Evolutionary conservation across 2,329 filamentous ascomycete species (phyloP).

Genomic region (Coniochaeta sp.): DNA sequence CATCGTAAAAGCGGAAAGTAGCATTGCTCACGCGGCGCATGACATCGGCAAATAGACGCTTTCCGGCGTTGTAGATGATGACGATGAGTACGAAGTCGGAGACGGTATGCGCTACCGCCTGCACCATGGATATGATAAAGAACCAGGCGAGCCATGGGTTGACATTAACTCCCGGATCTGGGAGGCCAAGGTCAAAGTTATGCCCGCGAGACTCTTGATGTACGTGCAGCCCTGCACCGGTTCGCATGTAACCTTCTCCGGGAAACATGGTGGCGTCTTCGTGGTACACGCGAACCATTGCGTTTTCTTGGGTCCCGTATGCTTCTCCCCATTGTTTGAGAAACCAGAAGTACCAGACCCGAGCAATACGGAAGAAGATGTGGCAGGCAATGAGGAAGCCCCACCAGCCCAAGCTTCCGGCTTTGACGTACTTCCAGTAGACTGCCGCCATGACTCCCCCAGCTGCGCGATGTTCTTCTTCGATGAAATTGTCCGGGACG

Average conservation of each 20-base stretch:
- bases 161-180: slow-evolving; percentile 59
- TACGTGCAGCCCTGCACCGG: neutral
- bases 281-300: neutral
- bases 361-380: slow-evolving; percentile 52
- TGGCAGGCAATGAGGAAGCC: slow-evolving; percentile 54
- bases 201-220: slow-evolving; percentile 11
- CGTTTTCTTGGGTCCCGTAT: slow-evolving; percentile 36
- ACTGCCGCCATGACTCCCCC: slow-evolving; percentile 69
- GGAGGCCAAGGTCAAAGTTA: slow-evolving; percentile 38
- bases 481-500: slow-evolving; percentile 67
- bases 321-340: slow-evolving; percentile 82
- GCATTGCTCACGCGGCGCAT: slow-evolving; percentile 69
- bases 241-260: neutral
- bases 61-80: slow-evolving; percentile 75
- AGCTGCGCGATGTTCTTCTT: slow-evolving; percentile 66
- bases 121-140: slow-evolving; percentile 53
- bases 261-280: neutral
- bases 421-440: slow-evolving; percentile 81
- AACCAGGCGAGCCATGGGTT: slow-evolving; percentile 69
- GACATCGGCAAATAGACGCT: slow-evolving; percentile 64
- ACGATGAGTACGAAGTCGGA: slow-evolving; percentile 62
- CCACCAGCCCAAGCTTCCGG: slow-evolving; percentile 73
- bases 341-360: slow-evolving; percentile 68
- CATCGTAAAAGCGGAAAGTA: slow-evolving; percentile 85
- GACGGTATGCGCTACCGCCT: slow-evolving; percentile 51